These are phyloP conservation scores for Berkeleyomyces basicola DNA, from an alignment of 2,329 filamentous ascomycete species.

Conservation along the genomic window DNA sequence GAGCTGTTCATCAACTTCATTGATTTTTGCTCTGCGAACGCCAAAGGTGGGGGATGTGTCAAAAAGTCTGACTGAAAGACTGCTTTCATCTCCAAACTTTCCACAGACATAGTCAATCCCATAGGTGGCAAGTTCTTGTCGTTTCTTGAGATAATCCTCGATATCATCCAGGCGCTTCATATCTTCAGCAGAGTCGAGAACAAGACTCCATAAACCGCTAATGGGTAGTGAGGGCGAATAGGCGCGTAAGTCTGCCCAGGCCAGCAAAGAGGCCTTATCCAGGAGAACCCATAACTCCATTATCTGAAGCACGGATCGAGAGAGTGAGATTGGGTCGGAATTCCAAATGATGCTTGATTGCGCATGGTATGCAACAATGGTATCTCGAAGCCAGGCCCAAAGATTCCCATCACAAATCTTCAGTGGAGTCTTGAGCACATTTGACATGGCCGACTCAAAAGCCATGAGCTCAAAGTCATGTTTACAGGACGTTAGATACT, in stretches of 20 bases:
- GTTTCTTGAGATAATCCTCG: constrained; percentile 26
- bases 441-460: background rate
- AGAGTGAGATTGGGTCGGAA: constrained; percentile 28
- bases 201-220: constrained; percentile 26
- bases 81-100: background rate
- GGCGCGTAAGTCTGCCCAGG: constrained; percentile 26
- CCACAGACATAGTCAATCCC: background rate
- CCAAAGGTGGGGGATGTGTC: background rate
- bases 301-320: constrained; percentile 37
- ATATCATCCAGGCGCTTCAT: constrained; percentile 28
- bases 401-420: background rate
- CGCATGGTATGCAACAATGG: constrained; percentile 22
- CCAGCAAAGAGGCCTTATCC: constrained; percentile 28
- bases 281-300: constrained; percentile 43
- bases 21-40: background rate
- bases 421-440: background rate
- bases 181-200: constrained; percentile 27
- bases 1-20: background rate
- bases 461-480: background rate
- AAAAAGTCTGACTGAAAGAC: background rate
- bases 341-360: constrained; percentile 21
- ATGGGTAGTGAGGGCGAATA: constrained; percentile 31
- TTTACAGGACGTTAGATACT: background rate
- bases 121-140: background rate
- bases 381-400: constrained; percentile 18